Base-by-base conservation (phyloP, 1,284 basidiomycete genomes). In the Cutaneotrichosporon dermatis region DNA sequence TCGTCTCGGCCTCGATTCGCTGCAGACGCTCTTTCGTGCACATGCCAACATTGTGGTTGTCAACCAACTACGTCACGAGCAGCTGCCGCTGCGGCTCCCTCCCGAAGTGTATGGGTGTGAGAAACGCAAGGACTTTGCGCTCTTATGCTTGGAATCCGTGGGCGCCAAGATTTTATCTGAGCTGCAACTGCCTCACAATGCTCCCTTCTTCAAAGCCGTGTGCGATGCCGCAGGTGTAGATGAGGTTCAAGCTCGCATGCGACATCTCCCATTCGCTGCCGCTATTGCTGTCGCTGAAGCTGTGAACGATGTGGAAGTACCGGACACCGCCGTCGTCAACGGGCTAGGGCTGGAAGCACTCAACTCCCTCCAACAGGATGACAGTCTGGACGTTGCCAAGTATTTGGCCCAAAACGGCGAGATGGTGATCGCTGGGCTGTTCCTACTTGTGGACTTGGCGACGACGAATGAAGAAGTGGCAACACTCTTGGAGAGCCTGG, bases 31-130 rank as follows among this genome's bases (percentile, higher is more conserved):
- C 5, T 97, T 90, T 69, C 82, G 86, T 61, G 82, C 86, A 5
- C 92, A 96, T 72, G 86, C 88, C 0, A 84, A 85, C 1, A 88
- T 91, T 65, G 81, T 95, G 59, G 66, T 77, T 11, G 68, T 63
- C 57, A 69, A 69, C 45, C 69, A 77, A 51, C 57, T 74, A 0
- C 52, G 58, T 2, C 63, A 66, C 6, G 65, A 62, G 4, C 77
- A 82, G 34, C 84, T 88, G 61, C 83, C 91, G 39, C 77, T 87
- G 55, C 80, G 81, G 13, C 79, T 95, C 12, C 86, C 88, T 6
- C 85, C 85, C 15, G 80, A 82, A 48, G 79, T 94, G 8, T 75
- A 73, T 55, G 76, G 76, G 4, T 78, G 70, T 45, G 11, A 60
- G 0, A 65, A 64, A 5, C 56, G 67, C 8, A 61, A 65, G 15